These are phyloP conservation scores for Lasiodiplodia citricola DNA, from an alignment of 2,329 filamentous ascomycete species.

Conservation along the genomic window DNA sequence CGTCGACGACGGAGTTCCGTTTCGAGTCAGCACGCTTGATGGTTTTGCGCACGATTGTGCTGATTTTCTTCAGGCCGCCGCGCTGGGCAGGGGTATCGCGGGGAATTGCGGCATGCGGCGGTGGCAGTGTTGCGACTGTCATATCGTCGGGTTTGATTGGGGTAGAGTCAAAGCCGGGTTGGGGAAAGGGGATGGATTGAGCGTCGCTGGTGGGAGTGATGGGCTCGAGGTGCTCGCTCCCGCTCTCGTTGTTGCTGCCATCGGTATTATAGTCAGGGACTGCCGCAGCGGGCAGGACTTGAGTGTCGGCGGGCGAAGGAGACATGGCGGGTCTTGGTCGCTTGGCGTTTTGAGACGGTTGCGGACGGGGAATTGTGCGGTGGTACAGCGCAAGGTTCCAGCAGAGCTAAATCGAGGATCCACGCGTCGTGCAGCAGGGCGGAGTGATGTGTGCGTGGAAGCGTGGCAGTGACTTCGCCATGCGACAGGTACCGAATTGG, in stretches of 20 bases:
- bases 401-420: neutral
- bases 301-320: neutral
- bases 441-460: neutral
- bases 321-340: constrained; percentile 4
- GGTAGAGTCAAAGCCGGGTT: neutral
- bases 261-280: constrained; percentile 30
- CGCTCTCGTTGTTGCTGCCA: constrained; percentile 43
- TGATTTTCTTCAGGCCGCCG: constrained; percentile 29
- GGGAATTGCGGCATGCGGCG: neutral
- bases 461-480: neutral
- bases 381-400: neutral
- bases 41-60: constrained; percentile 41
- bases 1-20: neutral
- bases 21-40: constrained; percentile 33
- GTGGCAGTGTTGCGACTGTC: constrained; percentile 26
- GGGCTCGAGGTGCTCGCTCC: constrained; percentile 46
- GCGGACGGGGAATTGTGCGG: neutral
- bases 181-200: neutral
- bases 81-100: constrained; percentile 6
- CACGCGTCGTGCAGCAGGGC: constrained; percentile 1
- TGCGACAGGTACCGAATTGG: neutral
- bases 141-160: constrained; percentile 33
- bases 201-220: constrained; percentile 45
- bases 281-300: neutral
- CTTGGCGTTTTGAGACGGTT: constrained; percentile 8